These are phyloP conservation scores for Hanseniaspora hatyaiensis DNA, from an alignment of 805 yeast genomes.

Conservation along the genomic window DNA sequence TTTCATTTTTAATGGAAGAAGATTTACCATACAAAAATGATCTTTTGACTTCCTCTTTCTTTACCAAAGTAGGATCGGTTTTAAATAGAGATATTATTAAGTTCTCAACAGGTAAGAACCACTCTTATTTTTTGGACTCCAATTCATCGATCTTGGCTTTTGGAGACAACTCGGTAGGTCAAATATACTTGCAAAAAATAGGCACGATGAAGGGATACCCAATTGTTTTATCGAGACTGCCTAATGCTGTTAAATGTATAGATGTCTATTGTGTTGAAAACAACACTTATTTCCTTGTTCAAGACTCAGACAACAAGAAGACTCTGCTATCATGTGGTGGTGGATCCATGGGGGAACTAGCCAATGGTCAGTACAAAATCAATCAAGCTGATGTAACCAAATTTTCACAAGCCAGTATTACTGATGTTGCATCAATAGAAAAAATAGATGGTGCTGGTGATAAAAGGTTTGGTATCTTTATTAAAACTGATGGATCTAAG, in stretches of 20 bases:
- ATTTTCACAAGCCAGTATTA: not conserved
- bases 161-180: conserved; percentile 80
- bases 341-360: conserved; percentile 78
- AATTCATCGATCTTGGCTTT: conserved; percentile 69
- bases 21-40: conserved; percentile 19
- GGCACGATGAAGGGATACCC: conserved; percentile 26
- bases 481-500: conserved; percentile 45
- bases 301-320: conserved; percentile 20
- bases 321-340: conserved; percentile 60
- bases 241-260: conserved; percentile 35
- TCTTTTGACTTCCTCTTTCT: conserved; percentile 24
- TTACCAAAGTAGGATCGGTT: conserved; percentile 18
- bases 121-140: conserved; percentile 57
- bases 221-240: conserved; percentile 25
- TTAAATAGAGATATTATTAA: conserved; percentile 38
- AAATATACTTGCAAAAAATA: conserved; percentile 32
- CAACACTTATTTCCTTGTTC: conserved; percentile 43
- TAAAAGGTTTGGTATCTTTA: conserved; percentile 38
- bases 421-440: conserved; percentile 32
- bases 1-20: not conserved
- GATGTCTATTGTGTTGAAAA: conserved; percentile 62
- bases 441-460: conserved; percentile 38
- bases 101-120: conserved; percentile 64
- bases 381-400: conserved; percentile 57
- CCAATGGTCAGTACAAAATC: conserved; percentile 64